Percentiles rank a stretch among this genome's conserved stretches.
Conservation (phyloP, 495 filamentous ascomycete genomes). For the Thozetella sp. region DNA sequence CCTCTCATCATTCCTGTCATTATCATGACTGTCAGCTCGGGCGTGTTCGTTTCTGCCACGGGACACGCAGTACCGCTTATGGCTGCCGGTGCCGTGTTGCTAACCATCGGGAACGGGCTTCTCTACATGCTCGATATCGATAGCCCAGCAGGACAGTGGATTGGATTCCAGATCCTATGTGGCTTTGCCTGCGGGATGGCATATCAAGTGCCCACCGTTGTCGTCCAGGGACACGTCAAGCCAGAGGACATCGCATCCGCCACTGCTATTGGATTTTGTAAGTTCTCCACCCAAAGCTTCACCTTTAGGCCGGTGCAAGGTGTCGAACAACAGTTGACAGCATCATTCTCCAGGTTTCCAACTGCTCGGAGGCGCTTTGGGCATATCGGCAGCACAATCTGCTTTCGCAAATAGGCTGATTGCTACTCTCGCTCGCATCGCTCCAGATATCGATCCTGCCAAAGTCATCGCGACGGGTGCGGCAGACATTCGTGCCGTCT, state of each 20-base stretch:
- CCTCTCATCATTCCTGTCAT: slow-evolving; percentile 38
- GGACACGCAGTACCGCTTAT: neutral
- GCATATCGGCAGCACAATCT: slow-evolving; percentile 47
- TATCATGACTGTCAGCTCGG: slow-evolving; percentile 27
- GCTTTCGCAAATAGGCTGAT: slow-evolving; percentile 47
- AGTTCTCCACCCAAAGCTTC: slow-evolving; percentile 1
- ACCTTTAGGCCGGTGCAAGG: neutral
- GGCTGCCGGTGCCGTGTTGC: slow-evolving; percentile 52
- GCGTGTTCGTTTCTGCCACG: slow-evolving; percentile 21
- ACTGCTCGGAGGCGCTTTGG: slow-evolving; percentile 52
- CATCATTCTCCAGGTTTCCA: slow-evolving; percentile 27
- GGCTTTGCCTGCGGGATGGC: slow-evolving; percentile 4
- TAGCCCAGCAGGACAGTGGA: slow-evolving; percentile 36
- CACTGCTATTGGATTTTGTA: slow-evolving; percentile 52
- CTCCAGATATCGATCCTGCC: slow-evolving; percentile 40
- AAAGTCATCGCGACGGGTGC: slow-evolving; percentile 51
- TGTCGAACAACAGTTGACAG: neutral
- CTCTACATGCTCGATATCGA: slow-evolving; percentile 39
- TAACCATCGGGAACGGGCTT: slow-evolving; percentile 42
- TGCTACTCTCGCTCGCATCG: slow-evolving; percentile 25
- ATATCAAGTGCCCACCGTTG: neutral
- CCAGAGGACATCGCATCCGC: slow-evolving; percentile 28
- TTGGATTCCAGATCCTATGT: slow-evolving; percentile 43
- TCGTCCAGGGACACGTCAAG: slow-evolving; percentile 29
- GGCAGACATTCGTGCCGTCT: slow-evolving; percentile 45